Evolutionary conservation across 2,329 filamentous ascomycete species (phyloP), one percentile per base, ranked within the genome.

Genomic region (Ophiocordyceps camponoti-floridani): DNA sequence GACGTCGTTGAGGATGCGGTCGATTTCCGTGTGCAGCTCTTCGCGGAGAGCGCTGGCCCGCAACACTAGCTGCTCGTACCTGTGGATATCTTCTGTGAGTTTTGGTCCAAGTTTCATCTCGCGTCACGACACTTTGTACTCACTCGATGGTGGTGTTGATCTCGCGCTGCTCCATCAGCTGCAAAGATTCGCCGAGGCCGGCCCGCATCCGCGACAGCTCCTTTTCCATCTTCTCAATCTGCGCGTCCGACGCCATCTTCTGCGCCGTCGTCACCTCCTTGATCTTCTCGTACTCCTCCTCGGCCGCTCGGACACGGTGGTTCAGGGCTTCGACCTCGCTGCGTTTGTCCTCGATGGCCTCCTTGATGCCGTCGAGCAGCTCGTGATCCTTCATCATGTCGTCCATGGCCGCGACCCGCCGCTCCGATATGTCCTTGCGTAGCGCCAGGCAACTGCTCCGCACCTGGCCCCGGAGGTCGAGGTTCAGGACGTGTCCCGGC

Each of bases 201-300:
- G 82, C 76, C 40, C 88, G 75, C 85, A 96, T 94, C 59, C 87
- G 85, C 42, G 84, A 83, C n/a, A 98, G 68, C 60, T 98, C 88
- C 63, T 94, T 95, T 65, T 98, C 91, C 82, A 95, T 93, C 68
- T 91, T 91, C 63, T 98, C 91, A 54, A 98, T 94, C 61, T 96
- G 89, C 9, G 88, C 79, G 58, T 96, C 91, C 2, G 81, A 85
- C 8, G 80, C 82, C 58, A 89, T 76, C 65, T 93, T 93, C 59
- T 94, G 86, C 16, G 87, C 84, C 41, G 75, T 84, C 8, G 84
- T 89, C 47, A 74, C 65, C 69, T 95, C 91, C 57, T 89, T 89
- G 18, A 86, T 88, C 63, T 85, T 87, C 56, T 95, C 87, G 58
- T 94, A 93, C 58, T 95, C 88, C 56, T 94, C 85, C 59, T 94